These are phyloP conservation scores for Pleurozium schreberi DNA, from an alignment of 225 moss, liverwort and hornwort genomes.

Conservation along the genomic window DNA sequence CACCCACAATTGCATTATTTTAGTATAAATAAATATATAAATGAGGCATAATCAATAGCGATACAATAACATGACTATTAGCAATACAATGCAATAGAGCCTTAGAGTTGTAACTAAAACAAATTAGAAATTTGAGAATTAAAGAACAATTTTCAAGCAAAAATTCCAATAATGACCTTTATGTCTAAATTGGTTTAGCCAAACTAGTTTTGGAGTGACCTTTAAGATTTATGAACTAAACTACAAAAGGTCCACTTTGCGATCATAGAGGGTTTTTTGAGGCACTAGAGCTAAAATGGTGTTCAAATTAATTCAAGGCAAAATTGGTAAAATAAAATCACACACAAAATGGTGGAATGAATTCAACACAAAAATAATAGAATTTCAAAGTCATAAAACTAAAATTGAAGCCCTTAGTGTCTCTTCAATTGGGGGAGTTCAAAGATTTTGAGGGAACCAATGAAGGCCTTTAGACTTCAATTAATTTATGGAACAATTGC, in stretches of 20 bases:
- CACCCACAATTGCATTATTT: neutral
- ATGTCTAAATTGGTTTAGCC: fast-evolving
- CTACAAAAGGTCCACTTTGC: neutral
- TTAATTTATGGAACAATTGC: no score
- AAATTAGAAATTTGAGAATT: no score
- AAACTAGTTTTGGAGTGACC: neutral
- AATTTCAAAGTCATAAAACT: neutral
- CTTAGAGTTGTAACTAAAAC: neutral
- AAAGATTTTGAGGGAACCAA: neutral
- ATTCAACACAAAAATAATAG: neutral
- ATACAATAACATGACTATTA: no score
- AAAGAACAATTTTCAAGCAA: fast-evolving
- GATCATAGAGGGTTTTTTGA: neutral
- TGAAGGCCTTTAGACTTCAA: fast-evolving
- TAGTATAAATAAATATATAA: neutral
- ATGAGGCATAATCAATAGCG: no score
- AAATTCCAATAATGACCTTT: neutral
- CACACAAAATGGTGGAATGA: neutral
- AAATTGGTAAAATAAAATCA: neutral
- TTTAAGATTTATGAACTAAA: no score
- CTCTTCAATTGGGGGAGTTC: neutral
- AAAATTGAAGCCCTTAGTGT: neutral
- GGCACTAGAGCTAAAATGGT: neutral
- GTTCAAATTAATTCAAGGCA: neutral
- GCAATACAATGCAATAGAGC: no score